Base-by-base conservation (phyloP, 805 yeast genomes). In the Cyberlindnera euphorbiiphila region DNA sequence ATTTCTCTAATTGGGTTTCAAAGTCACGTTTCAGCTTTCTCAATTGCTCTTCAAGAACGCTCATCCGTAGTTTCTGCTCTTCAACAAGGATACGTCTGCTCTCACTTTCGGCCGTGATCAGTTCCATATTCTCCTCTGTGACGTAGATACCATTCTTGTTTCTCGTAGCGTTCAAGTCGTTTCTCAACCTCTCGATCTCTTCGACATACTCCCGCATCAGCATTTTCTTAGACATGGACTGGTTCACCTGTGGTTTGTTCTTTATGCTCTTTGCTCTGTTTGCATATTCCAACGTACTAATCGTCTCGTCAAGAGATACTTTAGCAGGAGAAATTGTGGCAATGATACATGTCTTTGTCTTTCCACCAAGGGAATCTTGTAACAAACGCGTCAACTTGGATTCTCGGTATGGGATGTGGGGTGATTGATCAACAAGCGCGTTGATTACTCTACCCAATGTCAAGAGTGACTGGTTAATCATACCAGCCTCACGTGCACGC, bases 401-500 rank as follows among this genome's bases (percentile, higher is more conserved):
- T 49, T 85, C 95, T 45, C 95, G 58, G 54, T 87, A 86, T 0
- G 96, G 96, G 22, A 88, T 75, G 60, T 85, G 93, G 3, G 74
- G 63, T 1, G 77, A 65, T 26, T 70, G 69, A 47, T 78, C 85
- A 4, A 78, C 85, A 22, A 81, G 58, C 0, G 79, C 74, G 57
- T 82, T 86, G 19, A 88, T 89, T 2, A 89, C 96, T 37, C 95
- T 68, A 1, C 97, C 97, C 29, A 88, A 68, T 0, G 96, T 80
- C 23, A 89, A 63, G 36, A 88, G 66, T 51, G 93, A 81, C 58
- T 85, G 94, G 60, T 88, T 88, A 31, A 89, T 89, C 42, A 83
- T 72, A 0, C 96, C 96, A 2, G 96, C 96, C 59, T 88, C 97
- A 44, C 87, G 78, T 0, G 96, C 96, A 25, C 95, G 71, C 52